These are phyloP conservation scores for Fraxinus dipetala DNA, from an alignment of 305 asterid genomes.

Conservation along the genomic window DNA sequence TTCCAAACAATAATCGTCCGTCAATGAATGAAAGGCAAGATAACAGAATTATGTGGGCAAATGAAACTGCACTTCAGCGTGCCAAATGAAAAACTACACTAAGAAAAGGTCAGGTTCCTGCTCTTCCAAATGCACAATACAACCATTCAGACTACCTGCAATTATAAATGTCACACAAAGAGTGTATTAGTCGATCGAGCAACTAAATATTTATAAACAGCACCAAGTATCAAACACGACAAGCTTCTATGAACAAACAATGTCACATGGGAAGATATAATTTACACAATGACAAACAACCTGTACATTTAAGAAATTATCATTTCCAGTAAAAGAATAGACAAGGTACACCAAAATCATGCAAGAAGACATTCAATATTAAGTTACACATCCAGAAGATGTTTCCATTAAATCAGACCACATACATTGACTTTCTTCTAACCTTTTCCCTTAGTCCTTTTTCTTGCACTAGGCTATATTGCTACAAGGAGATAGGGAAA, in stretches of 20 bases:
- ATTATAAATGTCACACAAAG: neutral
- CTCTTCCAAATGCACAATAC: slow-evolving; percentile 18
- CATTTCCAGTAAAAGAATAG: neutral
- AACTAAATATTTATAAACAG: neutral
- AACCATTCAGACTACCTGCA: slow-evolving; percentile 25
- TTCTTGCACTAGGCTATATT: neutral
- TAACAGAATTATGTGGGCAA: slow-evolving; percentile 16
- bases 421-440: neutral
- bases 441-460: neutral
- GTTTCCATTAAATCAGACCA: neutral
- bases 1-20: slow-evolving; percentile 22
- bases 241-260: neutral
- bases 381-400: neutral
- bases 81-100: slow-evolving; percentile 14
- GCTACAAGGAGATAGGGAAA: neutral
- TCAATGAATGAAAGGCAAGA: neutral
- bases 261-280: neutral
- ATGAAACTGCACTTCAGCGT: slow-evolving; percentile 18
- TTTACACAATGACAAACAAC: neutral
- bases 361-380: neutral
- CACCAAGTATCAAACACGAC: neutral
- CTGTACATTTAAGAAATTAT: neutral
- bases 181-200: neutral
- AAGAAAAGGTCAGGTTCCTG: slow-evolving; percentile 23
- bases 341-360: neutral